Percentiles rank a stretch among this genome's conserved stretches.
These are phyloP conservation scores for Pseudogymnoascus sp. DNA, from an alignment of 2,329 filamentous ascomycete genomes.

Conservation along the genomic window DNA sequence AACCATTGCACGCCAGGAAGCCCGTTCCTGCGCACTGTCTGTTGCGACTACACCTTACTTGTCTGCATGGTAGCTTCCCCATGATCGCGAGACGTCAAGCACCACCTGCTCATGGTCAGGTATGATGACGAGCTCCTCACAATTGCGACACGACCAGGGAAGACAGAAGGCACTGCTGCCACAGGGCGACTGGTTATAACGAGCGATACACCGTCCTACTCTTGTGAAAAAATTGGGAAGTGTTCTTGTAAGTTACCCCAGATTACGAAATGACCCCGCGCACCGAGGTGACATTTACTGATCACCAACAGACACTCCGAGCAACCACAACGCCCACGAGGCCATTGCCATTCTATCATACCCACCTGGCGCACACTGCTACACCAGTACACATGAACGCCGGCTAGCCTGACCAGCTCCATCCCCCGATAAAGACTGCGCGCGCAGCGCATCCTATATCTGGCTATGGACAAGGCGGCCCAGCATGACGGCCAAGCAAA, in stretches of 20 bases:
- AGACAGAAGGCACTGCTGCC: conserved; percentile 3
- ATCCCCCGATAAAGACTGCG: not conserved
- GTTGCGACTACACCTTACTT: not conserved
- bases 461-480: not conserved
- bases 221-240: not conserved
- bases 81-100: conserved; percentile 4
- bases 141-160: conserved; percentile 5
- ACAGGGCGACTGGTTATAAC: conserved; percentile 7
- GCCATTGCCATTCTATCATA: not conserved
- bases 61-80: conserved; percentile 6
- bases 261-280: conserved; percentile 2
- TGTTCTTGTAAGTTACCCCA: conserved; percentile 2
- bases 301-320: not conserved
- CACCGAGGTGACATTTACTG: conserved; percentile 1
- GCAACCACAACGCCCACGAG: not conserved
- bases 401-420: not conserved
- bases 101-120: conserved; percentile 1
- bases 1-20: not conserved
- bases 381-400: conserved; percentile 6
- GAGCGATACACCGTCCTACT: not conserved
- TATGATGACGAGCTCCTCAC: conserved; percentile 6
- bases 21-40: not conserved
- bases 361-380: not conserved
- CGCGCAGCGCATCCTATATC: conserved; percentile 2
- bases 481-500: conserved; percentile 25